phyloP scores from a whole-genome alignment of 2,329 filamentous ascomycete species.

The Dactylonectria macrodidyma region DNA sequence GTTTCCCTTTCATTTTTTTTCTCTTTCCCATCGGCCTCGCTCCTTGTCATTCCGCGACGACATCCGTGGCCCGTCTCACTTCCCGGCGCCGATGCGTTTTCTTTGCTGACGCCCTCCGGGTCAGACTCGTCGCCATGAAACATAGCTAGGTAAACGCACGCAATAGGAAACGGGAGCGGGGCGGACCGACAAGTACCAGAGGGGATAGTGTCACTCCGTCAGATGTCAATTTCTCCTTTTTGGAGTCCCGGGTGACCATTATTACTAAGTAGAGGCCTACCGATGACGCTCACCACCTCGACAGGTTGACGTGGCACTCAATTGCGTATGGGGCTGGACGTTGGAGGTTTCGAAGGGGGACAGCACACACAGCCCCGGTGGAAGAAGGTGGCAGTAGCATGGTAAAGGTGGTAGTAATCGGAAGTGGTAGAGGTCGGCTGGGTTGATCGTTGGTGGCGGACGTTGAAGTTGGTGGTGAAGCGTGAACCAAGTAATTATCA shows the following conservation, averaged over 20 bases:
- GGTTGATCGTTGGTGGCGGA: no score
- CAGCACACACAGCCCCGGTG: neutral
- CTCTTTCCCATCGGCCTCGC: neutral
- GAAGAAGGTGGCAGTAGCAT: neutral
- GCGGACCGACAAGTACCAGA: neutral
- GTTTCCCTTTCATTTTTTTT: neutral
- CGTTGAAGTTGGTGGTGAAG: no score
- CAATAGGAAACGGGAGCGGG: neutral
- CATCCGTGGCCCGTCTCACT: constrained; percentile 6
- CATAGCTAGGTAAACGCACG: no score
- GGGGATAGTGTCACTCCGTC: constrained; percentile 22
- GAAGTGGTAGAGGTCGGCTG: neutral
- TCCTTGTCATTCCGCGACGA: constrained; percentile 16
- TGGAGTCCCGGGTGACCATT: constrained; percentile 23
- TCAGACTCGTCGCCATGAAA: neutral
- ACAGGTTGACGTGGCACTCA: constrained; percentile 45
- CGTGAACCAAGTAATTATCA: neutral
- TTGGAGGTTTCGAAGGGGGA: neutral
- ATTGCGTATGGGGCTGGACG: constrained; percentile 18
- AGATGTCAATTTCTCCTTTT: constrained; percentile 27
- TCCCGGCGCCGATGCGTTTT: constrained; percentile 11
- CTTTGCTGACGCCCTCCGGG: constrained; percentile 2
- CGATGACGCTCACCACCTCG: constrained; percentile 24
- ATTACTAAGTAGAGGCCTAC: constrained; percentile 14
- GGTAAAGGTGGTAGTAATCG: neutral